Evolutionary conservation across 2,329 filamentous ascomycete species (phyloP).

Genomic region (Seiridium unicorne): DNA sequence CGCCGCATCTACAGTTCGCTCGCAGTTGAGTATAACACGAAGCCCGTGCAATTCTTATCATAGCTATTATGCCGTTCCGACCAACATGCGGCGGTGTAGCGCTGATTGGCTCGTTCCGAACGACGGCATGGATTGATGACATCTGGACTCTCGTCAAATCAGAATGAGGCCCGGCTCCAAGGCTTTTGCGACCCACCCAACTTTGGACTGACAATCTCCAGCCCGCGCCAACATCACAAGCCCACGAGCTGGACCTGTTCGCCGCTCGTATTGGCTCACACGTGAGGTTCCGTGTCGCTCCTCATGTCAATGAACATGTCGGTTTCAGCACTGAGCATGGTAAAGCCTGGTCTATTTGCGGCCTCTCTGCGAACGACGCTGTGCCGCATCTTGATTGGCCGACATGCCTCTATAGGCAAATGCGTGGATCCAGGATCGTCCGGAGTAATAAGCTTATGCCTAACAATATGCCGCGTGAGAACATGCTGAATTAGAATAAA

Average conservation of each 20-base stretch:
- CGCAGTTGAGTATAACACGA: too few species aligned
- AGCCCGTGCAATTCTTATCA: too few species aligned
- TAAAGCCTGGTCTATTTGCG: background rate
- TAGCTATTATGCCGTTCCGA: background rate
- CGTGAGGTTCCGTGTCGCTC: background rate
- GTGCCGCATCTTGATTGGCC: background rate
- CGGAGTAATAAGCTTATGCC: background rate
- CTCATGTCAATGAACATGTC: background rate
- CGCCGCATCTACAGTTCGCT: too few species aligned
- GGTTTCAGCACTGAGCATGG: background rate
- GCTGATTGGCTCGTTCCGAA: background rate
- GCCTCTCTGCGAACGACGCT: background rate
- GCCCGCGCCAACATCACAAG: background rate
- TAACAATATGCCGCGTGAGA: too few species aligned
- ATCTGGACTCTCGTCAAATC: background rate
- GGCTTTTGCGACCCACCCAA: background rate
- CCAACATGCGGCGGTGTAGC: background rate
- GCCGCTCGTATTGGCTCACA: background rate
- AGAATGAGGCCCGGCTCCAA: background rate
- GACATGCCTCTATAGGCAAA: background rate
- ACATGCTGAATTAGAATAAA: too few species aligned
- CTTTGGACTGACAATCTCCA: too few species aligned
- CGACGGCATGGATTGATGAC: background rate
- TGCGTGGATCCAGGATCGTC: background rate
- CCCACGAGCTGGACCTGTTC: background rate